phyloP scores from a whole-genome alignment of 139 green algal species.

The Astrephomene gubernaculifera region DNA sequence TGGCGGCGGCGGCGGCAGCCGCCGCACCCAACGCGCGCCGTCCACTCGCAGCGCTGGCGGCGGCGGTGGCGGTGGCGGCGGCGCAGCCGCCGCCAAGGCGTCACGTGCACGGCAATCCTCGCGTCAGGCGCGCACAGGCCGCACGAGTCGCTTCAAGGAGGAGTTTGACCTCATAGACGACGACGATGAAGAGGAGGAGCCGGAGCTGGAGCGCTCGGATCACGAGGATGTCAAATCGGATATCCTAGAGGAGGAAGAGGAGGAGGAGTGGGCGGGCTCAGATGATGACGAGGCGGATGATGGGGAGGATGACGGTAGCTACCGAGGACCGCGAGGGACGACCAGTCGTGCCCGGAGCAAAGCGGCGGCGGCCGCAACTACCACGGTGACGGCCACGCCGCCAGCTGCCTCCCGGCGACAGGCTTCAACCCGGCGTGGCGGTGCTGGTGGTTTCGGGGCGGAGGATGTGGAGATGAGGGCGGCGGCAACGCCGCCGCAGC shows the following conservation, averaged over 20 bases:
- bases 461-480: conserved; percentile 19
- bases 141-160: conserved; percentile 24
- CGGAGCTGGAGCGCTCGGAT: conserved; percentile 9
- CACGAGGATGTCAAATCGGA: background rate
- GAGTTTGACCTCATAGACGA: conserved; percentile 11
- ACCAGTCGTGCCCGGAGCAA: conserved; percentile 6
- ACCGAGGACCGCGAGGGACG: conserved; percentile 9
- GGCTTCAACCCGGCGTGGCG: background rate
- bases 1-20: background rate
- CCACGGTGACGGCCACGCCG: background rate
- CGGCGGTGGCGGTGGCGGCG: background rate
- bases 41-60: background rate
- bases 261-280: conserved; percentile 24
- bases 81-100: background rate
- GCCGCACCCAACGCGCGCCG: background rate
- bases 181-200: conserved; percentile 2
- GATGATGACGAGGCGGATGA: background rate
- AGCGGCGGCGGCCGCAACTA: background rate
- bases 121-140: background rate
- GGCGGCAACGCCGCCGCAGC: background rate
- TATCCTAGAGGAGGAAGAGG: conserved; percentile 12
- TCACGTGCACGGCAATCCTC: background rate
- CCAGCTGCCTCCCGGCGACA: background rate
- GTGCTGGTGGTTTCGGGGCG: background rate
- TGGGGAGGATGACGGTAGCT: background rate